These are phyloP conservation scores for Colletotrichum coccodes DNA, from an alignment of 2,329 filamentous ascomycete species.

Conservation along the genomic window DNA sequence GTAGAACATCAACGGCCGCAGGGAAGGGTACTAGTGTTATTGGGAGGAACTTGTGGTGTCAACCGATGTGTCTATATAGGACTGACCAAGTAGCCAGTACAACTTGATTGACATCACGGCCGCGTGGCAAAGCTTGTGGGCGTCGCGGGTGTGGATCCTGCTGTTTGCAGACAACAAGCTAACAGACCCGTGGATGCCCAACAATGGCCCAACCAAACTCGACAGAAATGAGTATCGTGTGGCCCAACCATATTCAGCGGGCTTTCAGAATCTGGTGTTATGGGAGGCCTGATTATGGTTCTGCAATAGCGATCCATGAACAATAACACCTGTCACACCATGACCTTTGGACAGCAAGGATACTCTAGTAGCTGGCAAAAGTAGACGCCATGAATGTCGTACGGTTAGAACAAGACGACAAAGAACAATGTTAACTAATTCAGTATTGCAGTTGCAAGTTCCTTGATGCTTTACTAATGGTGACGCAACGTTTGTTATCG, in stretches of 20 bases:
- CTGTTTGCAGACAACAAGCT: background rate
- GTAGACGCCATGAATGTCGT: too few relatives aligned
- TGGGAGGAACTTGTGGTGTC: background rate
- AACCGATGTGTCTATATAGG: background rate
- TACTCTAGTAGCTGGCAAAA: too few relatives aligned
- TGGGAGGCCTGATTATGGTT: background rate
- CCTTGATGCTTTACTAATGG: too few relatives aligned
- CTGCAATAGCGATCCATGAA: background rate
- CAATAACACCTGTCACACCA: too few relatives aligned
- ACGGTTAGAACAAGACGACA: too few relatives aligned
- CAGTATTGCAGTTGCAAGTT: too few relatives aligned
- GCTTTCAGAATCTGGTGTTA: background rate
- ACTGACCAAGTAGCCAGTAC: background rate
- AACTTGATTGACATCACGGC: background rate
- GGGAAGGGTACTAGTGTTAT: background rate
- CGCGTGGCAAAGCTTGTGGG: background rate
- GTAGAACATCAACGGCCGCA: too few relatives aligned
- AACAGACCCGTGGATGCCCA: background rate
- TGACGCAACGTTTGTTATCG: too few relatives aligned
- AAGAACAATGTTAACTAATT: too few relatives aligned
- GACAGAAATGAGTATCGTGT: background rate
- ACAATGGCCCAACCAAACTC: background rate
- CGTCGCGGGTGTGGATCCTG: background rate
- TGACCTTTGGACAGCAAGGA: too few relatives aligned
- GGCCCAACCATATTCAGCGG: background rate